phyloP scores from a whole-genome alignment of 2,329 filamentous ascomycete genomes.

The Stagonosporopsis cucurbitacearum region DNA sequence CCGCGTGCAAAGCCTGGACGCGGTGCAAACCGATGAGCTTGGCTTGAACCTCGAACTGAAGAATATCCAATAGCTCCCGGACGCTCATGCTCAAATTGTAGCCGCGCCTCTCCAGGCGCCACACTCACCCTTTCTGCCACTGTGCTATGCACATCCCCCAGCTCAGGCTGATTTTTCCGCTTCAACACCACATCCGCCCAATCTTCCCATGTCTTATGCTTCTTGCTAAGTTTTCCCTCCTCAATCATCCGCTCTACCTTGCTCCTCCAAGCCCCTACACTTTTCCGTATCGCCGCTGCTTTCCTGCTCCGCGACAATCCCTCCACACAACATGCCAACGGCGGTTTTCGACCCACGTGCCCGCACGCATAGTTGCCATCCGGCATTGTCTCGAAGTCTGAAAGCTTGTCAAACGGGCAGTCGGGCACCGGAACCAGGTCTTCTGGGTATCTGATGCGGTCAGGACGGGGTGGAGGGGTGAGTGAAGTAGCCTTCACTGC shows the following conservation, averaged over 20 bases:
- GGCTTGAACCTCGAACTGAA: too few relatives aligned
- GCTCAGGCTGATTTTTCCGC: neutral
- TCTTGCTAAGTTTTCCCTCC: neutral
- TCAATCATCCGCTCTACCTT: constrained; percentile 4
- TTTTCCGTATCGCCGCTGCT: neutral
- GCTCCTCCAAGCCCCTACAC: neutral
- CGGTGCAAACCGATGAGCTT: too few relatives aligned
- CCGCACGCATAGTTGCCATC: constrained; percentile 2
- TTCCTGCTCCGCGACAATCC: neutral
- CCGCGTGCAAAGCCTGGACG: too few relatives aligned
- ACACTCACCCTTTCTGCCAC: neutral
- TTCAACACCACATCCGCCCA: neutral
- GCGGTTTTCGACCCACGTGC: neutral
- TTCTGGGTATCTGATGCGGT: neutral
- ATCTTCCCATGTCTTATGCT: constrained; percentile 8
- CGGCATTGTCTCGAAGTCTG: neutral
- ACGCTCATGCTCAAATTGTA: neutral
- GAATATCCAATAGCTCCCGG: too few relatives aligned
- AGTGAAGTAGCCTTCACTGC: neutral
- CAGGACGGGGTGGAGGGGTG: neutral
- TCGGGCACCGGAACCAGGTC: neutral
- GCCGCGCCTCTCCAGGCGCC: neutral
- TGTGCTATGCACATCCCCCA: neutral
- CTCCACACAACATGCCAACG: neutral
- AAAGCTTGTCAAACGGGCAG: neutral